Evolutionary conservation across 257 asterid genomes (phyloP), one percentile per base, ranked within the genome.

Genomic region (Parsonsia alboflavescens): DNA sequence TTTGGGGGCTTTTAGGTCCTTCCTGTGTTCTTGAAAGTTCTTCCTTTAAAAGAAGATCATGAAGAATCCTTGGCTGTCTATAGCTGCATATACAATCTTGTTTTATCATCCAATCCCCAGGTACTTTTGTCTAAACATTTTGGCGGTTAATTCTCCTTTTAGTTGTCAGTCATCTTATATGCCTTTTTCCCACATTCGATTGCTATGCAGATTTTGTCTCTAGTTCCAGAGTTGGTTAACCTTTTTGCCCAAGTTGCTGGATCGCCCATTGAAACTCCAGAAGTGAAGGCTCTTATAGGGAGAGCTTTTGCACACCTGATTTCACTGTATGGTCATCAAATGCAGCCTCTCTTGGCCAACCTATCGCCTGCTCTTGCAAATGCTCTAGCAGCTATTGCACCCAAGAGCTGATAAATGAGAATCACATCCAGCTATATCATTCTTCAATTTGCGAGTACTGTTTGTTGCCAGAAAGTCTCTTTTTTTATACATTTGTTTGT

Each of bases 21-120:
- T 74, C 97, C 97, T 63, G 89, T 91, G 78, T 82, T 95, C 80
- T 82, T 92, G 89, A 91, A 88, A 89, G 98, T 79, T 78, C 98
- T 95, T 84, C 98, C 99, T 71, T 70, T 92, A 78, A 95, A 90
- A 85, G 99, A 95, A 85, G 99, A 95, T 80, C 90, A 59, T 5
- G 99, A 92, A 80, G 99, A 95, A 81, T 92, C 99, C 76, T 73
- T 77, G 70, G 78, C 88, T 3, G 99, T 95, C 68, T 95, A 95
- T 77, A 89, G 93, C 81, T 95, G 99, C 86, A 87, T 95, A 77
- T 88, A 92, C 77, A 79, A 83, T 82, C 90, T 95, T 72, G 96
- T 95, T 79, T 80, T 95, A 82, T 90, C 96, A 73, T 90, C 98
- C 13, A 90, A 92, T 85, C 70, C 99, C 69, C 94, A 88, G 96